phyloP scores from a whole-genome alignment of 257 asterid species.

The Marsdenia floribunda region DNA sequence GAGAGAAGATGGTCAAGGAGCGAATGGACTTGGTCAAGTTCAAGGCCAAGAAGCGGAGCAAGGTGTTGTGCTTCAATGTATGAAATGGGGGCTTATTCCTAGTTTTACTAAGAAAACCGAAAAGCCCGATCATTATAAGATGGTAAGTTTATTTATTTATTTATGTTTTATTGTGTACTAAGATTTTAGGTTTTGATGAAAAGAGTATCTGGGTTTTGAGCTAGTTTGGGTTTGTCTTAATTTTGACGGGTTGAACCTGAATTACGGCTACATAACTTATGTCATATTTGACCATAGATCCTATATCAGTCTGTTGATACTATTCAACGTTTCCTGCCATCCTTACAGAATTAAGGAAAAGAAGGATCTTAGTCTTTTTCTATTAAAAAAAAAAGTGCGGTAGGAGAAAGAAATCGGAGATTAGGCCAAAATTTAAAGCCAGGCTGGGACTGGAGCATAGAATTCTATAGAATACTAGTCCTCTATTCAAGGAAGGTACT shows the following conservation, averaged over 20 bases:
- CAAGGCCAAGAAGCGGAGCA: conserved; percentile 10
- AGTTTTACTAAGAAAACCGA: conserved; percentile 74
- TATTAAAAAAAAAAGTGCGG: background rate
- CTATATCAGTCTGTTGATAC: too few species aligned
- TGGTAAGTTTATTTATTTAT: conserved; percentile 37
- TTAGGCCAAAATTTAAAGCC: background rate
- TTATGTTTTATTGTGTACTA: background rate
- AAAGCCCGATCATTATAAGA: conserved; percentile 74
- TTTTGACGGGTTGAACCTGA: background rate
- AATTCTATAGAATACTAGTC: background rate
- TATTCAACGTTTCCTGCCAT: background rate
- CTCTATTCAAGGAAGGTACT: background rate
- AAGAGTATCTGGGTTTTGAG: background rate
- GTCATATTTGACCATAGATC: background rate
- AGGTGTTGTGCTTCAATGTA: conserved; percentile 63
- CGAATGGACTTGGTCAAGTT: conserved; percentile 22
- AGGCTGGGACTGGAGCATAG: background rate
- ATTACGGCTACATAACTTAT: background rate
- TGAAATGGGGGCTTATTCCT: conserved; percentile 97
- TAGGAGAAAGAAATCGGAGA: background rate
- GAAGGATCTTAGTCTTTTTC: background rate
- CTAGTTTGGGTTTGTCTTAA: background rate
- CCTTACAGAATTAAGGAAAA: background rate
- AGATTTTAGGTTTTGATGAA: background rate
- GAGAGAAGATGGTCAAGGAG: conserved; percentile 44